Evolutionary conservation across 805 yeast genomes (phyloP).

Genomic region (Candida parachauliodes): DNA sequence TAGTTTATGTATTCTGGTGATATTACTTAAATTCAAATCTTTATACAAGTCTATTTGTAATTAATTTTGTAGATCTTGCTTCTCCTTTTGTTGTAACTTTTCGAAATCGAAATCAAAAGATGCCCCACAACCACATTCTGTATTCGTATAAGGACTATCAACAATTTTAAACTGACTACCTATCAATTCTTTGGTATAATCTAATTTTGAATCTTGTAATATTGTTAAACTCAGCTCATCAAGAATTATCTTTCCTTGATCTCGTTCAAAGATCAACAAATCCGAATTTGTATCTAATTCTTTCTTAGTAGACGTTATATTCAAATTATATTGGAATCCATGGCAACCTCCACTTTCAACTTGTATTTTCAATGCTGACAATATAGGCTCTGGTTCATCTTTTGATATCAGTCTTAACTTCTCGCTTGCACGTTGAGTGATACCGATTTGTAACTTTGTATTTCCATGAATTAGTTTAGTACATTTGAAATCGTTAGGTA

Average conservation of each 20-base stretch:
- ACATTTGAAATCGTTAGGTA: conserved; percentile 24
- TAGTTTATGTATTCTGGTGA: too few species aligned
- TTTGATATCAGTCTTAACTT: conserved; percentile 52
- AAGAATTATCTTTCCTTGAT: conserved; percentile 52
- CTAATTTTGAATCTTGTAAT: conserved; percentile 79
- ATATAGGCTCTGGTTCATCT: conserved; percentile 51
- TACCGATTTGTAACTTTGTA: conserved; percentile 40
- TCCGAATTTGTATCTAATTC: conserved; percentile 28
- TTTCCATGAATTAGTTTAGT: conserved; percentile 34
- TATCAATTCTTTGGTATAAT: conserved; percentile 86
- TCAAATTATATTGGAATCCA: conserved; percentile 87
- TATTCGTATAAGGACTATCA: conserved; percentile 80
- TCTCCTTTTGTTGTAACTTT: conserved; percentile 4
- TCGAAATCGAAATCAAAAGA: conserved; percentile 47
- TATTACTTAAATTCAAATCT: too few species aligned
- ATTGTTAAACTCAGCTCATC: conserved; percentile 80
- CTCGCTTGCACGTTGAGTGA: conserved; percentile 44
- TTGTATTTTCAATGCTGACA: conserved; percentile 60
- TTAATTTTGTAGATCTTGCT: too few species aligned
- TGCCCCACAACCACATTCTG: conserved; percentile 45
- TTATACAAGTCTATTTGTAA: too few species aligned
- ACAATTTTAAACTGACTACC: conserved; percentile 92
- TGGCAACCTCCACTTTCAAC: conserved; percentile 99
- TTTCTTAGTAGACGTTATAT: conserved; percentile 45
- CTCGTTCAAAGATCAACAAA: conserved; percentile 60